A percentile compares a stretch with the other conserved stretches of the same genome.
Evolutionary conservation across 345 rosid species (phyloP).

Genomic region (Corchorus capsularis): DNA sequence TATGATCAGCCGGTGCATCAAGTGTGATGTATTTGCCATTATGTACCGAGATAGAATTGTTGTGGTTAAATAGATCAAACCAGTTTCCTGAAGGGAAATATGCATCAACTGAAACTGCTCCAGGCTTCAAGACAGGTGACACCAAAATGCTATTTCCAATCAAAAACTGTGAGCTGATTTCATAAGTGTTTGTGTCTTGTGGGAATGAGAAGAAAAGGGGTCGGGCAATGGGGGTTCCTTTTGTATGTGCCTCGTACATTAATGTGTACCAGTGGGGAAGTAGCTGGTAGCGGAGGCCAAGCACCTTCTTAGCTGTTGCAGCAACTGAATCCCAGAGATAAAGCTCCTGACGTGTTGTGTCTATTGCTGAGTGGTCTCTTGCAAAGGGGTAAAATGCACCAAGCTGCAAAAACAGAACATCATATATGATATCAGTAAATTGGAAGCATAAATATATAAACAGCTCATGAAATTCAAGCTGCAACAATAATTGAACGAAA

Average conservation of each 20-base stretch:
- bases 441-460: not conserved
- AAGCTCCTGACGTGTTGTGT: conserved; percentile 53
- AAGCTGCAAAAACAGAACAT: conserved; percentile 36
- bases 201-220: conserved; percentile 78
- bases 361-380: conserved; percentile 52
- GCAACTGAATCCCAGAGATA: conserved; percentile 75
- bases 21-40: conserved; percentile 42
- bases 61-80: conserved; percentile 63
- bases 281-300: conserved; percentile 59
- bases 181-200: conserved; percentile 48
- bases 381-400: conserved; percentile 82
- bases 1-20: conserved; percentile 52
- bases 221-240: conserved; percentile 64
- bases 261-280: conserved; percentile 70
- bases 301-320: conserved; percentile 57
- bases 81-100: conserved; percentile 69
- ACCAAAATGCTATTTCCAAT: conserved; percentile 60
- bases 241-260: conserved; percentile 56
- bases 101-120: conserved; percentile 39
- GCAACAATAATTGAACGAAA: too few species aligned
- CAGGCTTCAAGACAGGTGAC: conserved; percentile 50
- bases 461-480: too few species aligned
- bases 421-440: not conserved
- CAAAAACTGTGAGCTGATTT: conserved; percentile 49
- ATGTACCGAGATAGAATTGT: conserved; percentile 27